Evolutionary conservation across 192 early-diverging fungal species (phyloP).

Genomic region (Coemansia sp.): DNA sequence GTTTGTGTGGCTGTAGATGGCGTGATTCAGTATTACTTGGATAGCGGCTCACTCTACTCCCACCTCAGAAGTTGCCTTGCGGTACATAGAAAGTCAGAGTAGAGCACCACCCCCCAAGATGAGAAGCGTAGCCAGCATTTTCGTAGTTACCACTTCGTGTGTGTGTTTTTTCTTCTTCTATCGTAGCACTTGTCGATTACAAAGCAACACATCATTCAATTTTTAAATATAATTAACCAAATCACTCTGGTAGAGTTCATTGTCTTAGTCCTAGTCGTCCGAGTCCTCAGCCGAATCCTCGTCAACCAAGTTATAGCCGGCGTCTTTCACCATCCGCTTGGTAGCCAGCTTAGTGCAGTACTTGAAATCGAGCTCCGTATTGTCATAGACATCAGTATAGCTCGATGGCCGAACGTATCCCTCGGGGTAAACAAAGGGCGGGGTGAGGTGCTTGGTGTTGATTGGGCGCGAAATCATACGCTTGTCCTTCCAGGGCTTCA

Average conservation of each 20-base stretch:
- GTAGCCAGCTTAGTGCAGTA: not conserved
- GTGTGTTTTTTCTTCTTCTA: too few species aligned
- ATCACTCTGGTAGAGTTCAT: not conserved
- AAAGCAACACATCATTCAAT: not conserved
- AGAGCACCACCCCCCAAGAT: not conserved
- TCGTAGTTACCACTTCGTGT: not conserved
- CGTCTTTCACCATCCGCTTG: not conserved
- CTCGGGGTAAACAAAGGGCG: constrained; percentile 29
- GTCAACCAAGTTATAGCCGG: not conserved
- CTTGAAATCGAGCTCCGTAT: not conserved
- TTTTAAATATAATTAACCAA: not conserved
- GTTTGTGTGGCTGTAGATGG: constrained; percentile 1
- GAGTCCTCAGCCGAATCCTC: not conserved
- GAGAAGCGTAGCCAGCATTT: not conserved
- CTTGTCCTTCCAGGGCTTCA: constrained; percentile 22
- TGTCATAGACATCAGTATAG: not conserved
- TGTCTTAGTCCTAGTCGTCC: not conserved
- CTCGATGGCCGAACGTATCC: constrained; percentile 17
- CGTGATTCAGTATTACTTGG: not conserved
- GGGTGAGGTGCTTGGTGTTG: constrained; percentile 19
- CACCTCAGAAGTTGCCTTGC: not conserved
- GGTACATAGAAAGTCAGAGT: not conserved
- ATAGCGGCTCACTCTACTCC: not conserved
- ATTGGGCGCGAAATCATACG: constrained; percentile 15
- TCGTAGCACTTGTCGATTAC: not conserved